A percentile compares a stretch with the other conserved stretches of the same genome.
phyloP scores from a whole-genome alignment of 2,329 filamentous ascomycete genomes.

The Cephalotrichum gorgonifer region DNA sequence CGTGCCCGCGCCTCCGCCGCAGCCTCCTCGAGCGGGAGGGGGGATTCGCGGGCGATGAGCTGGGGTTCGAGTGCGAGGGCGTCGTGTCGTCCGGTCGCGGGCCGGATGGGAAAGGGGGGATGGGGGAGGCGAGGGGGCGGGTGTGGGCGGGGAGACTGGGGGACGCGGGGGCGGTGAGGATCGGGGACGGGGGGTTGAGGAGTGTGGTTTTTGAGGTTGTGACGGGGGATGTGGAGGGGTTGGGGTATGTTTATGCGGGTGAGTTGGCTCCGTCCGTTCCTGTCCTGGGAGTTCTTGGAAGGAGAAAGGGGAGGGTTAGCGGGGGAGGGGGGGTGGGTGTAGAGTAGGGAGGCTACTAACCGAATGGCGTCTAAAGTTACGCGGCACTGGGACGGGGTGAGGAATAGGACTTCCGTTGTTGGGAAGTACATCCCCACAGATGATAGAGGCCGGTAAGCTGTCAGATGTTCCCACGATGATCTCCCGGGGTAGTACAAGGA shows the following conservation, averaged over 20 bases:
- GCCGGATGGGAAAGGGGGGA: conserved; percentile 15
- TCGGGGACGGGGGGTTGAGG: background rate
- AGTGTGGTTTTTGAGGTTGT: background rate
- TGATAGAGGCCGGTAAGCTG: background rate
- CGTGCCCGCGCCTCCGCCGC: conserved; percentile 16
- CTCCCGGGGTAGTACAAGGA: too few species aligned
- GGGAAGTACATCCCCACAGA: background rate
- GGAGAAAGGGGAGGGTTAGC: background rate
- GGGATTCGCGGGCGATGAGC: conserved; percentile 5
- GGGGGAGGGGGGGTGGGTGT: background rate
- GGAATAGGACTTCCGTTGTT: background rate
- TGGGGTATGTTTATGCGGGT: background rate
- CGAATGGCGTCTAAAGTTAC: too few species aligned
- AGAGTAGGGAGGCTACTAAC: too few species aligned
- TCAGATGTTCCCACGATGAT: too few species aligned
- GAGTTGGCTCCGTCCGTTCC: too few species aligned
- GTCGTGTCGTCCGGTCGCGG: background rate
- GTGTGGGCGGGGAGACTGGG: conserved; percentile 22
- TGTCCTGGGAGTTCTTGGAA: background rate
- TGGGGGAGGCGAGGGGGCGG: conserved; percentile 27
- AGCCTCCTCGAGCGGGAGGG: conserved; percentile 17
- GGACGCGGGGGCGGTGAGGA: background rate
- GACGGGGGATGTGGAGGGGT: background rate
- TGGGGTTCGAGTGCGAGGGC: conserved; percentile 10
- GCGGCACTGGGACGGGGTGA: too few species aligned